Evolutionary conservation across 176 grass and related monocot species (phyloP).

Genomic region (Miscanthus lutarioriparius): DNA sequence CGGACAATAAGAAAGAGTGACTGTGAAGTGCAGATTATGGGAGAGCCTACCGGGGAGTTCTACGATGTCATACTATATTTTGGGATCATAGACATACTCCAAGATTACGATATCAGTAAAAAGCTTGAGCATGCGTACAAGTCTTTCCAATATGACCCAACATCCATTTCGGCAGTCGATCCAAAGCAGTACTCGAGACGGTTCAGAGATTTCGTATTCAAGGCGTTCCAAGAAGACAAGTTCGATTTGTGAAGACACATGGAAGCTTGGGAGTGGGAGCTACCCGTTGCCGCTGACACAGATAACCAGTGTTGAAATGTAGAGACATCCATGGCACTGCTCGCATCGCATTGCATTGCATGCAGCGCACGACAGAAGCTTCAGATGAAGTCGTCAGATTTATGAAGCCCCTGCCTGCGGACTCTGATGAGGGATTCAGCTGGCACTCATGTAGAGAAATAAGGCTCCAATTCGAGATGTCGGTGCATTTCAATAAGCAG

Average conservation of each 20-base stretch:
- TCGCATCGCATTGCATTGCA: not conserved
- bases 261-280: not conserved
- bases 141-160: slow-evolving; percentile 80
- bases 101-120: slow-evolving; percentile 95
- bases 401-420: slow-evolving; percentile 12
- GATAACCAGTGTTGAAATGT: slow-evolving; percentile 19
- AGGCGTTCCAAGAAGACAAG: slow-evolving; percentile 79
- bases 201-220: slow-evolving; percentile 84
- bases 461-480: slow-evolving; percentile 31
- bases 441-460: slow-evolving; percentile 42
- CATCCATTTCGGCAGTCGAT: slow-evolving; percentile 90
- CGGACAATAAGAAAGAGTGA: slow-evolving; percentile 58
- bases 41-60: slow-evolving; percentile 75
- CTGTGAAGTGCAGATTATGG: slow-evolving; percentile 52
- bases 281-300: slow-evolving; percentile 21
- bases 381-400: slow-evolving; percentile 13
- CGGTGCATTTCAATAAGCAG: slow-evolving; percentile 48
- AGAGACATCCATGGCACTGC: not conserved
- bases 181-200: slow-evolving; percentile 81
- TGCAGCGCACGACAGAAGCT: slow-evolving; percentile 20
- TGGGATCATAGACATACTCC: slow-evolving; percentile 94
- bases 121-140: slow-evolving; percentile 96
- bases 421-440: slow-evolving; percentile 14
- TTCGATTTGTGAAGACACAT: slow-evolving; percentile 45
- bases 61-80: slow-evolving; percentile 78